Base-by-base conservation (phyloP, 1,139 yeast genomes). In the Yamadazyma atmosphaerica region DNA sequence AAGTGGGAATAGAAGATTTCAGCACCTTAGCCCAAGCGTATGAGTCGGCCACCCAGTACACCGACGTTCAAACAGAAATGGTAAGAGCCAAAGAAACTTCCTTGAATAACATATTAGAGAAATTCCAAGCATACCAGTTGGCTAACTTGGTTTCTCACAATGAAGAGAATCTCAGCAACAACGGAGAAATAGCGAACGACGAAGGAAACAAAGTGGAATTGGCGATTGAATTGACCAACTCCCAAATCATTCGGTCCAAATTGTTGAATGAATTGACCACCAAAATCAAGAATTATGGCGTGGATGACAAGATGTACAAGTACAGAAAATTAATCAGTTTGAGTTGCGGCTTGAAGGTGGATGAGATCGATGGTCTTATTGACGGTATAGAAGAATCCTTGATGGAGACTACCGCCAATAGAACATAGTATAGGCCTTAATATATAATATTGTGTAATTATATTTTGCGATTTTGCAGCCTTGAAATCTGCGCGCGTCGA, bases 311-410 rank as follows among this genome's bases (percentile, higher is more conserved):
- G 59, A 81, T 89, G 78, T 79, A 81, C 56, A 85, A 87, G 54
- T 90, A 89, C 65, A 75, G 95, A 49, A 80, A 81, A 53, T 71
- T 92, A 47, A 82, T 92, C 34, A 82, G 96, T 37, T 74, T 83
- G 44, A 84, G 94, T 42, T 88, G 97, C 51, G 95, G 88, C 3
- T 74, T 88, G 43, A 79, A 80, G 40, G 73, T 82, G 23, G 95
- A 86, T 43, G 92, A 86, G 46, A 83, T 90, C 43, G 96, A 88
- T 54, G 79, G 83, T 34, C 60, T 70, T 33, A 65, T 71, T 17
- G 75, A 71, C 40, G 76, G 75, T 2, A 70, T 71, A 32, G 74
- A 68, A 45, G 74, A 66, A 40, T 67, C 74, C 19, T 60, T 72
- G 43, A 60, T 63, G 61, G 73, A 67, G 39, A 49, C 61, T 15